phyloP scores from a whole-genome alignment of 192 early-diverging fungal genomes.

The Coemansia sp. region DNA sequence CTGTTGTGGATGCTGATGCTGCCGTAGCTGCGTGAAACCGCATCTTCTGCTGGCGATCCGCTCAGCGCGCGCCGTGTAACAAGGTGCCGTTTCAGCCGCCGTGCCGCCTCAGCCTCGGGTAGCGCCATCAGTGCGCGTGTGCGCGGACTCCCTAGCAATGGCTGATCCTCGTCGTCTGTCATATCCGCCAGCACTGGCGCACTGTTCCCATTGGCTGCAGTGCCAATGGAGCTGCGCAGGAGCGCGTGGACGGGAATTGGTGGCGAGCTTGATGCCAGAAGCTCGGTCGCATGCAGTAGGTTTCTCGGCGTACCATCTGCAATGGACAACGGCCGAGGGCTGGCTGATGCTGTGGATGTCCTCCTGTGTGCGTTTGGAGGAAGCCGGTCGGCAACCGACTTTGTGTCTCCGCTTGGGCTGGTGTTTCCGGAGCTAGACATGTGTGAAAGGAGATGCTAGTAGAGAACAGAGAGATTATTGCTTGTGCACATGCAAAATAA shows the following conservation, averaged over 20 bases:
- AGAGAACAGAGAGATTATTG: neutral
- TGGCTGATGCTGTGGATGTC: slow-evolving; percentile 11
- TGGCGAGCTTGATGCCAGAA: slow-evolving; percentile 32
- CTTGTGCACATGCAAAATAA: neutral
- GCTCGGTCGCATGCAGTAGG: slow-evolving; percentile 35
- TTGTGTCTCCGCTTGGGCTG: neutral
- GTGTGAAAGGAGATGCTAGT: neutral
- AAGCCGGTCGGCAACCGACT: slow-evolving; percentile 8
- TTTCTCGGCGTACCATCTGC: slow-evolving; percentile 17
- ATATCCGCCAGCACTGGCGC: slow-evolving; percentile 4
- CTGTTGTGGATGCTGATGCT: slow-evolving; percentile 26
- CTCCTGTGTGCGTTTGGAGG: slow-evolving; percentile 40
- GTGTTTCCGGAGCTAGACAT: slow-evolving; percentile 14
- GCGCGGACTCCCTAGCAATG: neutral
- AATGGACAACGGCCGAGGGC: slow-evolving; percentile 12
- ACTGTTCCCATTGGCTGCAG: slow-evolving; percentile 2
- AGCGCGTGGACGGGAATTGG: slow-evolving; percentile 7
- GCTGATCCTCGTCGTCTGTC: slow-evolving; percentile 9
- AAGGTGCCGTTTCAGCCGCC: slow-evolving; percentile 70
- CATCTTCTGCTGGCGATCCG: slow-evolving; percentile 33
- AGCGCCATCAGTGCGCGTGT: slow-evolving; percentile 35
- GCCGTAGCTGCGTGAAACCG: slow-evolving; percentile 45
- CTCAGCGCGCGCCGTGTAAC: slow-evolving; percentile 58
- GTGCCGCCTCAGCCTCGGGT: slow-evolving; percentile 55
- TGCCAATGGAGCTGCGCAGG: neutral